Base-by-base conservation (phyloP, 768 basidiomycete species). In the Ramaria sp. region DNA sequence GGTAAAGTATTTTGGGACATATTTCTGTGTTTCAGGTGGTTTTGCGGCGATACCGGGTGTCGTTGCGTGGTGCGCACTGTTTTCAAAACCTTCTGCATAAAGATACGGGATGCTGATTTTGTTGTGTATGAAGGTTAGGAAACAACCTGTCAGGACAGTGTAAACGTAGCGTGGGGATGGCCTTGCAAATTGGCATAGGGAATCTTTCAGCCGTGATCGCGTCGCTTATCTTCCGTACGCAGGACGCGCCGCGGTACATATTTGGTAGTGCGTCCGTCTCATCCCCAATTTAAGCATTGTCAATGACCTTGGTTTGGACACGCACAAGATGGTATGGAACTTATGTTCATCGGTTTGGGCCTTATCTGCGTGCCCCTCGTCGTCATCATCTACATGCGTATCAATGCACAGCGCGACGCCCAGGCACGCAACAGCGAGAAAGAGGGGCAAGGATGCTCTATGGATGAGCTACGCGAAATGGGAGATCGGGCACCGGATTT, bases 1-100 rank as follows among this genome's bases (percentile, higher is more conserved):
- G 0, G 78, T 70, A 27, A 85, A 86, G 65, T 87, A 86, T 63
- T 82, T 85, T 58, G 85, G 83, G 1, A 84, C 78, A 0, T 88
- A 81, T 70, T 75, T 86, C 53, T 73, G 75, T 25, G 81, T 86
- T 6, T 70, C 72, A 0, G 85, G 85, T 16, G 72, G 72, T 39
- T 86, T 81, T 58, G 73, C 78, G 0, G 69, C 72, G 0, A 73
- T 81, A 58, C 82, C 85, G 12, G 82, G 78, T 9, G 63, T 81
- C 1, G 67, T 83, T 13, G 71, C 79, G 20, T 87, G 84, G 84
- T 83, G 45, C 10, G 45, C 27, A 13, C 32, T 34, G 32, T n/a
- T n/a, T n/a, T n/a, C n/a, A n/a, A n/a, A n/a, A n/a, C n/a, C n/a
- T n/a, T 34, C 32, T 9, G 32, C 7, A 32, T 10, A 32, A 5